These are phyloP conservation scores for Didymella arachidicola DNA, from an alignment of 2,329 filamentous ascomycete genomes.

Conservation along the genomic window DNA sequence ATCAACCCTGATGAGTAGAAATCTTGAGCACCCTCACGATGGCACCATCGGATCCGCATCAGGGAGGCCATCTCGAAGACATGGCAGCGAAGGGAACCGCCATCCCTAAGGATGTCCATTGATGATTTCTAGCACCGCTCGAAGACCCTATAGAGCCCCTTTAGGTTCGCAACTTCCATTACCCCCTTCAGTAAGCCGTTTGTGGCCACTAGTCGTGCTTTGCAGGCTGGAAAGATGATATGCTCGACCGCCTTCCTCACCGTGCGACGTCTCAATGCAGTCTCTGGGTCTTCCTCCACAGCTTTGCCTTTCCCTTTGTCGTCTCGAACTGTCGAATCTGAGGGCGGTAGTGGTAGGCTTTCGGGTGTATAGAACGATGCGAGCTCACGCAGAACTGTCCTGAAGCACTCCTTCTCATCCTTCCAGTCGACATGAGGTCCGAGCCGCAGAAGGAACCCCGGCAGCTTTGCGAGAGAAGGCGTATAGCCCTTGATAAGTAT, in stretches of 20 bases:
- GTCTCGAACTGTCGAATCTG: conserved; percentile 53
- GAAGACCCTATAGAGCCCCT: conserved; percentile 92
- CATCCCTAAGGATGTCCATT: background rate
- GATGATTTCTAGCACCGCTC: conserved; percentile 73
- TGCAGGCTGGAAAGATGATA: conserved; percentile 88
- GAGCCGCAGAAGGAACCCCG: conserved; percentile 83
- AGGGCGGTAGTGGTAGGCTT: conserved; percentile 67
- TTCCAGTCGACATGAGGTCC: conserved; percentile 90
- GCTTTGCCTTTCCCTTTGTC: conserved; percentile 32
- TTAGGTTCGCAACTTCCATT: conserved; percentile 88
- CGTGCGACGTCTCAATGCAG: conserved; percentile 66
- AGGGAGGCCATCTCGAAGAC: background rate
- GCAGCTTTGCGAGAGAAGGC: conserved; percentile 84
- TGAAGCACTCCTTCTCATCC: conserved; percentile 85
- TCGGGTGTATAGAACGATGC: conserved; percentile 93
- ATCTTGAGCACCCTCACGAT: background rate
- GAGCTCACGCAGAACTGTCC: conserved; percentile 82
- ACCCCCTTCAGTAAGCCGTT: conserved; percentile 77
- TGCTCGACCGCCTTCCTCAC: conserved; percentile 82
- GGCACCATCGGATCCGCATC: conserved; percentile 7
- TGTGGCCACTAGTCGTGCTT: conserved; percentile 82
- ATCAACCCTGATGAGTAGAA: background rate
- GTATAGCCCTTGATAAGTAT: conserved; percentile 88
- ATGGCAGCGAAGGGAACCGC: background rate
- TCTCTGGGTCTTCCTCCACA: conserved; percentile 50